A percentile compares a stretch with the other conserved stretches of the same genome.
Conservation (phyloP, 805 yeast species). For the Dipodascopsis tothii region DNA sequence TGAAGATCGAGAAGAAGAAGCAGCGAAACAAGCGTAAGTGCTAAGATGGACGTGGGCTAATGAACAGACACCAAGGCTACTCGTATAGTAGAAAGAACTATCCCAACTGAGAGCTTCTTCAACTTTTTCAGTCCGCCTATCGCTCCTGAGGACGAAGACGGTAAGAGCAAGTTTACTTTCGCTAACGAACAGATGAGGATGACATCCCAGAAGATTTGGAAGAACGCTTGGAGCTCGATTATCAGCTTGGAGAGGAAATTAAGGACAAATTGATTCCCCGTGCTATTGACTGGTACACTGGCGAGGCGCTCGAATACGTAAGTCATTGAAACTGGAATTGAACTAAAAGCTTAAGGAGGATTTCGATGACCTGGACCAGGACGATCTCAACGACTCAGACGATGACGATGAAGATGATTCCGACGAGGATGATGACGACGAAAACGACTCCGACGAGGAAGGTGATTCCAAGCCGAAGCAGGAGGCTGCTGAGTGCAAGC, state of each 20-base stretch:
- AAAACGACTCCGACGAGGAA: conserved; percentile 36
- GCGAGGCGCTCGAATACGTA: conserved; percentile 81
- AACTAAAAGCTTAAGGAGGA: too few relatives aligned
- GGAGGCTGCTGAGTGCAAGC: conserved; percentile 55
- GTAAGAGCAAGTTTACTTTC: too few relatives aligned
- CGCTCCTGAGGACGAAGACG: conserved; percentile 55
- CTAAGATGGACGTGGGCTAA: not conserved
- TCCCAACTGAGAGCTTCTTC: conserved; percentile 93
- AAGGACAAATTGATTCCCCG: conserved; percentile 93
- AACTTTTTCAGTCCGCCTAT: conserved; percentile 92
- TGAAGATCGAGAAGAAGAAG: conserved; percentile 84
- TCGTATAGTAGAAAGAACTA: conserved; percentile 85
- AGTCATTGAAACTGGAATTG: too few relatives aligned
- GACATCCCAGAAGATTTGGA: conserved; percentile 60
- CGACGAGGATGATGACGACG: conserved; percentile 39
- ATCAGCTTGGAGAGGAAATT: conserved; percentile 91
- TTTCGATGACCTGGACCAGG: conserved; percentile 52
- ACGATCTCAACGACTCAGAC: conserved; percentile 54
- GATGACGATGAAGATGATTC: conserved; percentile 57
- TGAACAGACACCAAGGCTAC: conserved; percentile 72
- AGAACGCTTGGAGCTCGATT: conserved; percentile 79
- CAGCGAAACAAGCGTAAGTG: conserved; percentile 71
- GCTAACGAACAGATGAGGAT: too few relatives aligned
- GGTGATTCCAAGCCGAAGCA: conserved; percentile 41
- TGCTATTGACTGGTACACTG: conserved; percentile 98